These are phyloP conservation scores for Russula earlei DNA, from an alignment of 768 basidiomycete species.

Conservation along the genomic window DNA sequence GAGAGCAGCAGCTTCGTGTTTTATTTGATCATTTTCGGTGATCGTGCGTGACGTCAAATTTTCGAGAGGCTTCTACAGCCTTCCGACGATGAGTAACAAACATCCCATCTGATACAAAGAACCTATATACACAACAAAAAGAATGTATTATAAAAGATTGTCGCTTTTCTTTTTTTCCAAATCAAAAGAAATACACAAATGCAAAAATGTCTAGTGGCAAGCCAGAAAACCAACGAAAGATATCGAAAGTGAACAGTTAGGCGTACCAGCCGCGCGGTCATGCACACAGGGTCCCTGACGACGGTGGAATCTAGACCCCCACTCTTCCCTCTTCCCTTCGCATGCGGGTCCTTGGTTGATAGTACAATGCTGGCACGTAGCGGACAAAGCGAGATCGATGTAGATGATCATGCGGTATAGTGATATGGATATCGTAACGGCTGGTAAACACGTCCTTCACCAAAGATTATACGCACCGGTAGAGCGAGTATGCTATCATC, in stretches of 20 bases:
- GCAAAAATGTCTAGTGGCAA: neutral
- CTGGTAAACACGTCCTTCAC: slow-evolving; percentile 2
- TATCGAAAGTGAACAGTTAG: neutral
- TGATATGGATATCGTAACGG: slow-evolving; percentile 13
- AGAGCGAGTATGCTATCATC: slow-evolving; percentile 16
- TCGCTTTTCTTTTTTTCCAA: too few species aligned
- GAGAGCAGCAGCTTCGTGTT: too few species aligned
- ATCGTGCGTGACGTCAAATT: too few species aligned
- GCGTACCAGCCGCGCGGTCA: slow-evolving; percentile 1
- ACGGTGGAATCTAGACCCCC: neutral
- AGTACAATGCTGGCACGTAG: slow-evolving; percentile 8
- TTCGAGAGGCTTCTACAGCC: slow-evolving; percentile 20
- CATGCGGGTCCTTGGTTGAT: slow-evolving; percentile 1
- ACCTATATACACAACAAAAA: too few species aligned
- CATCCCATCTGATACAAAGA: neutral
- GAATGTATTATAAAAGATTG: too few species aligned
- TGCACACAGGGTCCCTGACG: neutral
- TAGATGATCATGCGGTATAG: slow-evolving; percentile 17
- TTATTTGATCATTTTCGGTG: slow-evolving; percentile 9
- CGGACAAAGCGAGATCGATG: slow-evolving; percentile 14
- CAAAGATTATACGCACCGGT: neutral
- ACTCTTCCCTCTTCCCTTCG: neutral
- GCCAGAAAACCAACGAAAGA: neutral
- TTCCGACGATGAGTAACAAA: too few species aligned
- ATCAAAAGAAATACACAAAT: neutral